Conservation (phyloP, 768 basidiomycete genomes). For the Boletus subcaerulescens region DNA sequence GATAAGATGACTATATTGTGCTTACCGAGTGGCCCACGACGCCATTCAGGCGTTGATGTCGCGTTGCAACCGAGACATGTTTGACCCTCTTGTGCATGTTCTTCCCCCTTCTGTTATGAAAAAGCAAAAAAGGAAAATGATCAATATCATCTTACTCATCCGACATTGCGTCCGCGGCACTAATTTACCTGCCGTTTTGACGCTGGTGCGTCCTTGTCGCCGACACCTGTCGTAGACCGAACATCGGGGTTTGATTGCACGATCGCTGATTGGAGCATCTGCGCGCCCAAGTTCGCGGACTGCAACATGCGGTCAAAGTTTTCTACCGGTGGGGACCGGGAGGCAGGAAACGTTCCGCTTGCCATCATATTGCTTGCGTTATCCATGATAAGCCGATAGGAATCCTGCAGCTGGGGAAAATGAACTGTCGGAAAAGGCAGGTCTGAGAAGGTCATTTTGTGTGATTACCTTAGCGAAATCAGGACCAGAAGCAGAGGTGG, state of each 20-base stretch:
- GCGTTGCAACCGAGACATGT: conserved; percentile 79
- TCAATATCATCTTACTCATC: conserved; percentile 31
- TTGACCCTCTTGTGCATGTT: conserved; percentile 56
- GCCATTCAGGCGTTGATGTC: conserved; percentile 86
- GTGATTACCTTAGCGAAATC: conserved; percentile 43
- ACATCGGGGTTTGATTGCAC: conserved; percentile 29
- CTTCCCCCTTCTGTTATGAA: conserved; percentile 36
- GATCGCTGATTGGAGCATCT: conserved; percentile 30
- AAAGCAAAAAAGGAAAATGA: conserved; percentile 12
- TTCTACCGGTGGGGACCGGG: conserved; percentile 29
- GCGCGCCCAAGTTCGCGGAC: conserved; percentile 40
- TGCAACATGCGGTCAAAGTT: conserved; percentile 44
- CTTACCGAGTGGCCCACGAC: conserved; percentile 77
- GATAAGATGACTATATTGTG: conserved; percentile 21
- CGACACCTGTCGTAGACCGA: conserved; percentile 19
- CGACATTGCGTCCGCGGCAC: conserved; percentile 27
- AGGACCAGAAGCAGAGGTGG: conserved; percentile 28
- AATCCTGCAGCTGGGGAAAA: conserved; percentile 39
- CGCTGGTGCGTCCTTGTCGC: conserved; percentile 31
- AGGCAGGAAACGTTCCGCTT: conserved; percentile 20
- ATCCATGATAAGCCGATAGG: conserved; percentile 44
- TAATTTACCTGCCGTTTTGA: conserved; percentile 35
- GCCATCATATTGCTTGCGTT: conserved; percentile 31
- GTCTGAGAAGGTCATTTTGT: background rate
- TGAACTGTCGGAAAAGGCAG: conserved; percentile 11